These are phyloP conservation scores for Kokia cookei DNA, from an alignment of 441 rosid species.

Conservation along the genomic window DNA sequence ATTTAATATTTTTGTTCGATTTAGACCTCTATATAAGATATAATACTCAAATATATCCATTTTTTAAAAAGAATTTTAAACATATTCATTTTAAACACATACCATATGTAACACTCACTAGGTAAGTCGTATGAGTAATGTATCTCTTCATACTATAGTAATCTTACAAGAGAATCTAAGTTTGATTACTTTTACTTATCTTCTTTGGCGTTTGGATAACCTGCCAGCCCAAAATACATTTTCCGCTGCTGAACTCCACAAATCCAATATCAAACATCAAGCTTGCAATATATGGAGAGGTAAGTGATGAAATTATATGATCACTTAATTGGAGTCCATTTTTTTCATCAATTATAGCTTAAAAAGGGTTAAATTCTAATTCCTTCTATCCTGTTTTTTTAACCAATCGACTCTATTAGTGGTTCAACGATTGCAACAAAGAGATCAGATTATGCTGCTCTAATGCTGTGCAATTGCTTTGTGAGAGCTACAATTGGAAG, in stretches of 20 bases:
- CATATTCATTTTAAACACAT: neutral
- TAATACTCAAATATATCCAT: too few relatives aligned
- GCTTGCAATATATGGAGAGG: conserved; percentile 64
- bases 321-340: neutral
- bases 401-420: conserved; percentile 37
- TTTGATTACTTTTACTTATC: neutral
- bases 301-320: conserved; percentile 14
- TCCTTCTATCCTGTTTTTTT: neutral
- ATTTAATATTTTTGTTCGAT: too few relatives aligned
- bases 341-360: neutral
- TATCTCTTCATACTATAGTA: neutral
- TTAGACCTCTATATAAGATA: too few relatives aligned
- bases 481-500: conserved; percentile 46
- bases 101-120: neutral
- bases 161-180: neutral
- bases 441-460: conserved; percentile 49
- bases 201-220: neutral
- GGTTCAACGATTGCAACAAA: conserved; percentile 62
- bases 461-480: conserved; percentile 31
- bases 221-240: conserved; percentile 34
- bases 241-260: conserved; percentile 39
- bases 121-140: neutral
- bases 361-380: conserved; percentile 3
- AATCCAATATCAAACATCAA: conserved; percentile 30
- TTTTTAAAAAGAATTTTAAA: neutral